These are phyloP conservation scores for Dimargaris verticillata DNA, from an alignment of 192 early-diverging fungal species.

Conservation along the genomic window DNA sequence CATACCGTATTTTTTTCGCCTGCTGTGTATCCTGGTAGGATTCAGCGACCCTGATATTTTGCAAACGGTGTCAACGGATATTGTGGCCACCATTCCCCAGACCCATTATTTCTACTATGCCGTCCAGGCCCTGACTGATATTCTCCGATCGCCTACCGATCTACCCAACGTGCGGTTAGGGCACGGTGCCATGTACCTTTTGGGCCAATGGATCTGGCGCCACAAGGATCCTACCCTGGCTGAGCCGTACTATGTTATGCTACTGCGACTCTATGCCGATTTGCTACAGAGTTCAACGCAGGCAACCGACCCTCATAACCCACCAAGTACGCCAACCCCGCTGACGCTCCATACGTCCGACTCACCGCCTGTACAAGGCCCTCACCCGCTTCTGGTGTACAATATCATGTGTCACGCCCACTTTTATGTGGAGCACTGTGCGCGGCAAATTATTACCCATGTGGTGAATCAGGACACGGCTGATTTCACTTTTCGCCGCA, in stretches of 20 bases:
- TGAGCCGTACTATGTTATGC: background rate
- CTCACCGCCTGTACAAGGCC: too few relatives aligned
- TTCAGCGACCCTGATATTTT: background rate
- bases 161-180: background rate
- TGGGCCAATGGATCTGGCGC: constrained; percentile 8
- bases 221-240: background rate
- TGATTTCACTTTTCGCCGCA: background rate
- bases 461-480: background rate
- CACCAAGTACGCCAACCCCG: background rate
- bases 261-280: background rate
- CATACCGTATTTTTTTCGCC: background rate
- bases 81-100: background rate
- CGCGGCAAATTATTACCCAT: background rate
- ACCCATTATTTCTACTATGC: constrained; percentile 5
- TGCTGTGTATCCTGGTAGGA: constrained; percentile 3
- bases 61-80: background rate
- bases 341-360: background rate
- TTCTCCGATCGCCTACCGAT: background rate
- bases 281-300: background rate
- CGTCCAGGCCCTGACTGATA: background rate
- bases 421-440: background rate
- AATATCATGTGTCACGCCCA: background rate
- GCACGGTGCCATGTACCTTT: constrained; percentile 6
- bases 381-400: background rate
- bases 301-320: background rate